These are phyloP conservation scores for Gnetum montanum DNA, from an alignment of 75 land plant genomes.

Conservation along the genomic window DNA sequence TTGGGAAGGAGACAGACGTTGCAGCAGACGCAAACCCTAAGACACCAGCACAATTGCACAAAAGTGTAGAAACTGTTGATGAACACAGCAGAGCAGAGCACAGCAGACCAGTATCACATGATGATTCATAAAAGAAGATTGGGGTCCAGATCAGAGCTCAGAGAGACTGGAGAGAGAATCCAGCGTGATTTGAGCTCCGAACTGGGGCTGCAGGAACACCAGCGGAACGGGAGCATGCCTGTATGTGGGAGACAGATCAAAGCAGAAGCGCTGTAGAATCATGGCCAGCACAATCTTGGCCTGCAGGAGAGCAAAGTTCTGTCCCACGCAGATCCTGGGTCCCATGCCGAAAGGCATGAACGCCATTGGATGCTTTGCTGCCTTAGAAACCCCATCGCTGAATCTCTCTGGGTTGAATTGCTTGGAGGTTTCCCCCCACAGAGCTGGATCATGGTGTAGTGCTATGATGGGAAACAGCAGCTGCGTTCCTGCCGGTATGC, in stretches of 20 bases:
- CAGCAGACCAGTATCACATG: no score
- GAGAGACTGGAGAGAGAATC: background rate
- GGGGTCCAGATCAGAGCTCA: slow-evolving; percentile 11
- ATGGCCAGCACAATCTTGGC: slow-evolving; percentile 36
- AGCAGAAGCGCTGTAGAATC: slow-evolving; percentile 32
- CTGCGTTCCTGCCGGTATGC: slow-evolving; percentile 10
- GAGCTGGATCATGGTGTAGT: slow-evolving; percentile 29
- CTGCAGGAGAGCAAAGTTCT: slow-evolving; percentile 45
- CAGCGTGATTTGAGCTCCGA: slow-evolving; percentile 30
- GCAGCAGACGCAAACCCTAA: no score
- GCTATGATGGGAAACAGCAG: slow-evolving; percentile 14
- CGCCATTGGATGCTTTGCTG: slow-evolving; percentile 25
- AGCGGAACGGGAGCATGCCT: slow-evolving; percentile 27
- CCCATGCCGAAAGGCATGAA: slow-evolving; percentile 60
- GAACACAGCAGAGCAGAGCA: no score
- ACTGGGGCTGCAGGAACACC: slow-evolving; percentile 29
- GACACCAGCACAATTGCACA: no score
- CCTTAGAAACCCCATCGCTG: slow-evolving; percentile 39
- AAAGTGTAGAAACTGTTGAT: no score
- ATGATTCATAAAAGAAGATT: no score
- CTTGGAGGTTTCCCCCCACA: slow-evolving; percentile 52
- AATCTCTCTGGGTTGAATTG: slow-evolving; percentile 59
- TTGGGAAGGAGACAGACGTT: no score
- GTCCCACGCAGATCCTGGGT: slow-evolving; percentile 51
- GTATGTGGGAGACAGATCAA: slow-evolving; percentile 39